These are phyloP conservation scores for Metschnikowia santaceciliae DNA, from an alignment of 805 yeast genomes.

Conservation along the genomic window DNA sequence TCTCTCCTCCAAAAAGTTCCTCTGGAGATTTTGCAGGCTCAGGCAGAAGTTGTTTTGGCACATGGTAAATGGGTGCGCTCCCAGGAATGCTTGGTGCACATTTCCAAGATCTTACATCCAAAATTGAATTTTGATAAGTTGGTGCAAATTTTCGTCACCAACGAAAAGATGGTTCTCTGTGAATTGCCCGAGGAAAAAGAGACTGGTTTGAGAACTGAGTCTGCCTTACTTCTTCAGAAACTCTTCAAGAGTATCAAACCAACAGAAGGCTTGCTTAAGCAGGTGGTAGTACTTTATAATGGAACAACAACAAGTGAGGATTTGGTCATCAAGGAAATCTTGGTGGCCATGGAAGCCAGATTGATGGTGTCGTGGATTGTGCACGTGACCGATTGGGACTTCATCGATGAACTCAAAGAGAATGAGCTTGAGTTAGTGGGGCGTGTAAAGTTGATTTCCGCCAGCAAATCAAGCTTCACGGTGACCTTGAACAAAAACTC, in stretches of 20 bases:
- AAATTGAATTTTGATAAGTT: constrained; percentile 45
- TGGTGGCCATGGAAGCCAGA: constrained; percentile 55
- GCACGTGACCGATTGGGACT: constrained; percentile 63
- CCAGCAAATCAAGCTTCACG: constrained; percentile 42
- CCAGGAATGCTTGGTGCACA: constrained; percentile 2
- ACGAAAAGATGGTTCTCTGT: constrained; percentile 37
- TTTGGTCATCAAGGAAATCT: constrained; percentile 50
- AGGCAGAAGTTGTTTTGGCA: constrained; percentile 57
- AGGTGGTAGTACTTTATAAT: constrained; percentile 46
- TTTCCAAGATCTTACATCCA: constrained; percentile 30
- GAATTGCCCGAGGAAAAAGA: constrained; percentile 21
- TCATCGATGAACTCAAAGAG: constrained; percentile 38
- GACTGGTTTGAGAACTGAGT: constrained; percentile 31
- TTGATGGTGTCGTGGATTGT: constrained; percentile 61
- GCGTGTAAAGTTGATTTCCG: constrained; percentile 43
- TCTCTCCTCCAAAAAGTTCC: constrained; percentile 39
- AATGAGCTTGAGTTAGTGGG: constrained; percentile 47
- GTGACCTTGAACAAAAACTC: constrained; percentile 49
- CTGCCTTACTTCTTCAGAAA: constrained; percentile 44
- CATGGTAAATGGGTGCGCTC: constrained; percentile 38
- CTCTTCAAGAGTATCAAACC: constrained; percentile 50
- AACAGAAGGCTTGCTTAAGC: constrained; percentile 43
- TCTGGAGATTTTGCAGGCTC: constrained; percentile 50
- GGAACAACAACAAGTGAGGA: constrained; percentile 67
- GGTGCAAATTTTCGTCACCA: constrained; percentile 61